A percentile compares a stretch with the other conserved stretches of the same genome.
These are phyloP conservation scores for Paxillus involutus DNA, from an alignment of 768 basidiomycete species.

Conservation along the genomic window DNA sequence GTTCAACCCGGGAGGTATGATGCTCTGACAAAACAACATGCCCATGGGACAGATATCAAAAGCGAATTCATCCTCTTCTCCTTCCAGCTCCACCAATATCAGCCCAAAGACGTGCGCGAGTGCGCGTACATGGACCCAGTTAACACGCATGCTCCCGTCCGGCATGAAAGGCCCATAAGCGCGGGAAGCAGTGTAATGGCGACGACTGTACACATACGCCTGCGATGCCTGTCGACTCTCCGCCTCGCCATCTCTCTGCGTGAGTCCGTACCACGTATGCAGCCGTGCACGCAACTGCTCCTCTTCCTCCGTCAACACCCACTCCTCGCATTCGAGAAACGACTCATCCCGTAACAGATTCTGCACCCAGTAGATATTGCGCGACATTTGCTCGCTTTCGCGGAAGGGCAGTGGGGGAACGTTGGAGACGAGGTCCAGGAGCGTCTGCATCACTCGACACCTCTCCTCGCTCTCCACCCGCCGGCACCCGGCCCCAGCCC, in stretches of 20 bases:
- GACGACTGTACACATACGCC: slow-evolving; percentile 61
- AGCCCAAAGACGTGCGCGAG: slow-evolving; percentile 57
- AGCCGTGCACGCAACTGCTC: slow-evolving; percentile 48
- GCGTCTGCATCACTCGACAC: slow-evolving; percentile 41
- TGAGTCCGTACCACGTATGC: slow-evolving; percentile 59
- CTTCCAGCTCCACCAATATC: slow-evolving; percentile 45
- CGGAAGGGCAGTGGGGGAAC: slow-evolving; percentile 37
- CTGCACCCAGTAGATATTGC: slow-evolving; percentile 53
- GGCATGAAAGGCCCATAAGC: slow-evolving; percentile 57
- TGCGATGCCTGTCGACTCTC: slow-evolving; percentile 41
- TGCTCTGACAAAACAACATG: slow-evolving; percentile 52
- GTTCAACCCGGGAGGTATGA: slow-evolving; percentile 40
- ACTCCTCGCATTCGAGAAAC: slow-evolving; percentile 42
- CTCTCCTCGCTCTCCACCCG: slow-evolving; percentile 36
- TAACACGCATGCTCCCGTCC: slow-evolving; percentile 43
- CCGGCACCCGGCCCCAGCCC: slow-evolving; percentile 38
- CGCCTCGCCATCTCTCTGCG: slow-evolving; percentile 39
- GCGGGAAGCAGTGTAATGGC: slow-evolving; percentile 50
- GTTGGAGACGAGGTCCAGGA: slow-evolving; percentile 48
- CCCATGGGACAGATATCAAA: slow-evolving; percentile 43
- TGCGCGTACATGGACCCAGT: slow-evolving; percentile 61
- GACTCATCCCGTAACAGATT: slow-evolving; percentile 40
- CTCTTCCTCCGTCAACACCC: slow-evolving; percentile 34
- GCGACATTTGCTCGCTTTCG: slow-evolving; percentile 36
- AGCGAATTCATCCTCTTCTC: slow-evolving; percentile 28